phyloP scores from a whole-genome alignment of 768 basidiomycete genomes.

The Lactifluus rugatus region DNA sequence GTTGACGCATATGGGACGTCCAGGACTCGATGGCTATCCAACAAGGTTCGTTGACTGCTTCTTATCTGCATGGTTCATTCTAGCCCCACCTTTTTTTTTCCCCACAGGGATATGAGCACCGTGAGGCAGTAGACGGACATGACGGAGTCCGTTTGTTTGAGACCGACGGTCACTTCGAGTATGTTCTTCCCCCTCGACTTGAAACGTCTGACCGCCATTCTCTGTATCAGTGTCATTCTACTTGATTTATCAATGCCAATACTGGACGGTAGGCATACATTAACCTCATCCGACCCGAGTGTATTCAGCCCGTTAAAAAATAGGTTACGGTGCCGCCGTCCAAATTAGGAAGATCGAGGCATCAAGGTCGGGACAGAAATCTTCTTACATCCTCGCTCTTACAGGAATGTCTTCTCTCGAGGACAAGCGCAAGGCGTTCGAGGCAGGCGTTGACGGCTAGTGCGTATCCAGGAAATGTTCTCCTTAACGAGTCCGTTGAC shows the following conservation, averaged over 20 bases:
- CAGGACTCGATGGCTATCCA: constrained; percentile 57
- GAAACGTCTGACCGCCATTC: not conserved
- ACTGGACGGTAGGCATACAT: constrained; percentile 56
- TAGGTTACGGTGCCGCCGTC: constrained; percentile 73
- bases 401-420: constrained; percentile 92
- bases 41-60: constrained; percentile 31
- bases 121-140: constrained; percentile 75
- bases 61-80: not conserved
- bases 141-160: constrained; percentile 73
- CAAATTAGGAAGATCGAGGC: constrained; percentile 74
- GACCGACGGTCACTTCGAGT: constrained; percentile 79
- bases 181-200: constrained; percentile 25
- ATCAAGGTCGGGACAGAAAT: constrained; percentile 9
- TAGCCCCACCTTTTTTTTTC: not conserved
- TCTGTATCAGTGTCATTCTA: constrained; percentile 56
- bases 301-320: not conserved
- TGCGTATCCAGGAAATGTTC: constrained; percentile 34
- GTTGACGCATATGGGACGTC: constrained; percentile 19
- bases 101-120: constrained; percentile 56
- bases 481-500: not conserved
- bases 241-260: constrained; percentile 90
- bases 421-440: constrained; percentile 85
- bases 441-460: constrained; percentile 94
- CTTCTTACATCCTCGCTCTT: constrained; percentile 66
- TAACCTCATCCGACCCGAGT: not conserved